A percentile compares a stretch with the other conserved stretches of the same genome.
Evolutionary conservation across 768 basidiomycete species (phyloP).

Genomic region (Trametopsis cervina): DNA sequence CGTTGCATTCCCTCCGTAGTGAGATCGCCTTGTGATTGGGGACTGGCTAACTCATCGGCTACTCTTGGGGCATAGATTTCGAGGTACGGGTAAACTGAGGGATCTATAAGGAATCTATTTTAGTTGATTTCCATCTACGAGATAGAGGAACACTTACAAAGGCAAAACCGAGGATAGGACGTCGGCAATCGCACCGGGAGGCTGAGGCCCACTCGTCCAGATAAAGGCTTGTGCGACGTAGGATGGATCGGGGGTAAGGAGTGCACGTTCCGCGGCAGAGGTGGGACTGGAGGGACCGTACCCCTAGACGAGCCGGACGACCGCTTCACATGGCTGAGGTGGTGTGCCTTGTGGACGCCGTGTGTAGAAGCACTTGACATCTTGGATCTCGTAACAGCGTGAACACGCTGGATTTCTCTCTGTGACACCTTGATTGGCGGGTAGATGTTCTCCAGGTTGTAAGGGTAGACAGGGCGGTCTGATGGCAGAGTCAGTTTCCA

Average conservation of each 20-base stretch:
- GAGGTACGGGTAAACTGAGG: conserved; percentile 19
- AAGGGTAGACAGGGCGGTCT: conserved; percentile 21
- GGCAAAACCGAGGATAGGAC: conserved; percentile 17
- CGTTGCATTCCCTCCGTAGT: too few relatives aligned
- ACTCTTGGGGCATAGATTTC: conserved; percentile 20
- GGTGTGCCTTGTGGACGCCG: background rate
- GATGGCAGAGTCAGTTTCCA: background rate
- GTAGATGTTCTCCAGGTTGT: conserved; percentile 15
- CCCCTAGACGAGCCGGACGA: conserved; percentile 8
- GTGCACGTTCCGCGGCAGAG: conserved; percentile 17
- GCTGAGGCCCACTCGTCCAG: conserved; percentile 1
- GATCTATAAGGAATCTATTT: conserved; percentile 14
- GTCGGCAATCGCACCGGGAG: conserved; percentile 9
- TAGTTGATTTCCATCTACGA: too few relatives aligned
- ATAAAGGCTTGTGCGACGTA: conserved; percentile 10
- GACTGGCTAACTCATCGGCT: too few relatives aligned
- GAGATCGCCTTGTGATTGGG: too few relatives aligned
- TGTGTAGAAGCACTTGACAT: background rate
- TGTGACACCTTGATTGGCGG: conserved; percentile 2
- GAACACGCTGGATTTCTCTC: background rate
- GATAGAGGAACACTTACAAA: conserved; percentile 18
- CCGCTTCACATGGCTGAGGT: conserved; percentile 6
- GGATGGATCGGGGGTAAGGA: conserved; percentile 14
- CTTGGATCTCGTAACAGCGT: background rate
- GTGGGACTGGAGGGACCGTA: conserved; percentile 16